Conservation (phyloP, 306 rosid species). For the Biancaea sappan region DNA sequence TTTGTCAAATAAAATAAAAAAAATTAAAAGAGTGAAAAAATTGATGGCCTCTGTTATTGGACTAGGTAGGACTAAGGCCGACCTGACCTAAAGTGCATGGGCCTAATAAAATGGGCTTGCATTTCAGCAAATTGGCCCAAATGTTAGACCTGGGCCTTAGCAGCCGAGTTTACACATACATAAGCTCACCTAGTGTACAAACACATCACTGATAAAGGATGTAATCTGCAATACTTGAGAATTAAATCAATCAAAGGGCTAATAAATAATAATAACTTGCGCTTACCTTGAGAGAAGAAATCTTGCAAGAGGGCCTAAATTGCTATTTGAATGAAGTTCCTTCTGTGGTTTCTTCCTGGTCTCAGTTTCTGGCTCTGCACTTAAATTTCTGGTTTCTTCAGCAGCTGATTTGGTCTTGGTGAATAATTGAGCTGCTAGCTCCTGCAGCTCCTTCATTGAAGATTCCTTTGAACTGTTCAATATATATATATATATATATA, state of each 20-base stretch:
- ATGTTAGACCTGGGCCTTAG: background rate
- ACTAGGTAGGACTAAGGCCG: background rate
- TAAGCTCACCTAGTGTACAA: background rate
- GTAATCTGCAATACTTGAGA: constrained; percentile 16
- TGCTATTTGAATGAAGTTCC: constrained; percentile 73
- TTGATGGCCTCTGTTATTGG: background rate
- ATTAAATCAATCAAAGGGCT: background rate
- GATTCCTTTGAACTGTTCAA: constrained; percentile 78
- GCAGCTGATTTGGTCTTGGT: constrained; percentile 55
- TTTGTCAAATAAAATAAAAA: background rate
- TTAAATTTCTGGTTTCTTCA: constrained; percentile 53
- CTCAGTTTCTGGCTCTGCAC: constrained; percentile 52
- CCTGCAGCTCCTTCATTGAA: constrained; percentile 78
- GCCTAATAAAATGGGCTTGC: too few species aligned
- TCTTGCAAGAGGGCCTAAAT: constrained; percentile 92
- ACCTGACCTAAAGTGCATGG: background rate
- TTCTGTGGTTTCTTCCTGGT: constrained; percentile 63
- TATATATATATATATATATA: background rate
- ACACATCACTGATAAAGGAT: background rate
- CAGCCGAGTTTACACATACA: background rate
- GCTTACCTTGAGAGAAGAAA: constrained; percentile 93
- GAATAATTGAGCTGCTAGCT: constrained; percentile 65
- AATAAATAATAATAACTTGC: constrained; percentile 25
- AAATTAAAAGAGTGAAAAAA: background rate
- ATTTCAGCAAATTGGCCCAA: background rate